A percentile compares a stretch with the other conserved stretches of the same genome.
Evolutionary conservation across 1,284 basidiomycete genomes (phyloP).

Genomic region (Rugosomyces carneus): DNA sequence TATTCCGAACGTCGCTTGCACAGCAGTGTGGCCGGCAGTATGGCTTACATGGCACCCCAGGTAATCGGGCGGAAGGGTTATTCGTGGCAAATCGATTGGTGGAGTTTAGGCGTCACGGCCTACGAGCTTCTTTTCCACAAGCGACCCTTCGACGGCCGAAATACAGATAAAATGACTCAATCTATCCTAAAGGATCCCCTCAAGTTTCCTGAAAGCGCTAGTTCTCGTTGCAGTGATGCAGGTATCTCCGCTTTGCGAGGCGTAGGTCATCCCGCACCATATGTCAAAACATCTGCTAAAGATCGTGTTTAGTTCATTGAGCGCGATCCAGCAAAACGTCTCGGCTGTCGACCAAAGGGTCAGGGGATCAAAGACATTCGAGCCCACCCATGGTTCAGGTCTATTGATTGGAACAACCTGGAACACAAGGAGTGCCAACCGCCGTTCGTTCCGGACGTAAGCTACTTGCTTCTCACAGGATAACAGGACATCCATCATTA

Average conservation of each 20-base stretch:
- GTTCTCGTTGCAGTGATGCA: constrained; percentile 37
- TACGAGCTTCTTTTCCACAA: constrained; percentile 87
- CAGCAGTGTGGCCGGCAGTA: constrained; percentile 91
- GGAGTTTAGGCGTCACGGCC: constrained; percentile 87
- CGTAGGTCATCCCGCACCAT: constrained; percentile 32
- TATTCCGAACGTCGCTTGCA: constrained; percentile 83
- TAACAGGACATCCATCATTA: constrained; percentile 2
- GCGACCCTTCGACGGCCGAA: constrained; percentile 87
- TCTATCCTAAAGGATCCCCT: constrained; percentile 71
- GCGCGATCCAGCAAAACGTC: constrained; percentile 70
- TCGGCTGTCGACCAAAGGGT: constrained; percentile 74
- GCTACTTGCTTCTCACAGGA: constrained; percentile 28
- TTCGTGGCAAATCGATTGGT: constrained; percentile 90
- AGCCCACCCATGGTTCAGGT: constrained; percentile 80
- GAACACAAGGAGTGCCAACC: constrained; percentile 73
- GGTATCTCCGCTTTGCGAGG: constrained; percentile 39
- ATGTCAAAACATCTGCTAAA: constrained; percentile 10
- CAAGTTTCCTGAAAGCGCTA: constrained; percentile 54
- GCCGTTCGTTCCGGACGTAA: constrained; percentile 87
- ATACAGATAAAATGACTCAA: constrained; percentile 77
- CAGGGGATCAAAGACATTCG: constrained; percentile 72
- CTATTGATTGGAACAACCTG: constrained; percentile 77
- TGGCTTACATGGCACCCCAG: constrained; percentile 99
- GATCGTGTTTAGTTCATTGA: constrained; percentile 66
- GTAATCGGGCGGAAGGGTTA: constrained; percentile 77